These are phyloP conservation scores for Aegle marmelos DNA, from an alignment of 345 rosid genomes.

Conservation along the genomic window DNA sequence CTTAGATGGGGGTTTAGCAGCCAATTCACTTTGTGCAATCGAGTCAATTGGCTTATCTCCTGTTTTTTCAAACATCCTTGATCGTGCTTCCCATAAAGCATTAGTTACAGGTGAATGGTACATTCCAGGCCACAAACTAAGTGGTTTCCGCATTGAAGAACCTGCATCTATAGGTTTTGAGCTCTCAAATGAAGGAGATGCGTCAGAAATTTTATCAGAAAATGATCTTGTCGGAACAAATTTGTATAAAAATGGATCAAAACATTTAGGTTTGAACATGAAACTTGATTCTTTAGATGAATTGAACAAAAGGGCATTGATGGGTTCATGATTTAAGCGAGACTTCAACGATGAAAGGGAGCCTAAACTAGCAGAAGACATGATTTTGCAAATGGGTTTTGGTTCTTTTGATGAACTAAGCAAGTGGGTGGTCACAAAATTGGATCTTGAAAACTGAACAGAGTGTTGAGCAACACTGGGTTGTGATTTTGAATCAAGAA, in stretches of 20 bases:
- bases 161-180: slow-evolving; percentile 71
- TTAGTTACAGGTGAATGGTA: slow-evolving; percentile 91
- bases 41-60: slow-evolving; percentile 21
- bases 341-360: neutral
- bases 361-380: neutral
- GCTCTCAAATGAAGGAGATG: slow-evolving; percentile 16
- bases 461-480: neutral
- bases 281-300: slow-evolving; percentile 10
- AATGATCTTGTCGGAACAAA: slow-evolving; percentile 19
- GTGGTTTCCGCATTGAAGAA: slow-evolving; percentile 71
- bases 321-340: neutral
- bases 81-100: slow-evolving; percentile 91
- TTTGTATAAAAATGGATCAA: neutral
- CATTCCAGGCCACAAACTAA: slow-evolving; percentile 96
- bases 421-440: neutral
- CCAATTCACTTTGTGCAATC: slow-evolving; percentile 28
- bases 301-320: slow-evolving; percentile 8
- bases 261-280: neutral
- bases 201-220: slow-evolving; percentile 24
- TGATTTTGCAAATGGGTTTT: slow-evolving; percentile 5
- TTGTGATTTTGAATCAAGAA: neutral
- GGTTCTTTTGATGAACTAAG: slow-evolving; percentile 1
- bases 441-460: neutral
- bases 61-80: slow-evolving; percentile 48
- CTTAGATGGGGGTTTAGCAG: slow-evolving; percentile 51